Base-by-base conservation (phyloP, 768 basidiomycete genomes). In the Chlorophyllum brunneum region DNA sequence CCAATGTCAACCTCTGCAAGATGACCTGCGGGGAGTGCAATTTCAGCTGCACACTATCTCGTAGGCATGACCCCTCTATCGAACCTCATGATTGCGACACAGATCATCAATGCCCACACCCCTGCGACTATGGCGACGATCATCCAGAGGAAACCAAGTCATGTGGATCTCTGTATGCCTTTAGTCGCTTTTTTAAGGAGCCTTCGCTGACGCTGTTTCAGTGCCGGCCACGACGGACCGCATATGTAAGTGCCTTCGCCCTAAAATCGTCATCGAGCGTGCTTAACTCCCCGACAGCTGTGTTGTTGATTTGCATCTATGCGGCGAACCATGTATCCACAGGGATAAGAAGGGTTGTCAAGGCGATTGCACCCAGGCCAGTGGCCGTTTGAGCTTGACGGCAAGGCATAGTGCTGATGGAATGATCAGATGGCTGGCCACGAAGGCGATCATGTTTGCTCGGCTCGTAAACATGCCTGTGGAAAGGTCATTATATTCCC, bases 211-310 rank as follows among this genome's bases (percentile, higher is more conserved):
- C 47, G 11, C 42, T 48, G n/a, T 29, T 48, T 2, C n/a, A 83
- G 82, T n/a, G 82, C 81, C 26, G 83, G 83, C 0, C 82, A 85
- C 54, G 61, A 72, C 18, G 80, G 79, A 11, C 68, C 65, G 8
- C 82, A 84, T 56, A 70, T 81, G 83, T 82, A 61, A 44, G 75
- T 58, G 9, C 23, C 3, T 46, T 26, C 44, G 16, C 22, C 41
- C 26, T 41, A 40, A 5, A 9, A 41, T 37, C 15, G 20, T 2
- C 3, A 49, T 1, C 24, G 9, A 24, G 40, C 13, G 3, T 6
- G 55, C 33, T 16, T 7, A 48, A 29, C 27, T 4, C 13, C n/a
- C 9, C 31, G 40, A n/a, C 48, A 85, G 84, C 51, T 85, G 83
- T 55, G 64, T 72, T 26, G 69, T 76, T 1, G 74, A 71, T 24